A percentile compares a stretch with the other conserved stretches of the same genome.
phyloP scores from a whole-genome alignment of 805 yeast genomes.

The Teunomyces gatunensis region DNA sequence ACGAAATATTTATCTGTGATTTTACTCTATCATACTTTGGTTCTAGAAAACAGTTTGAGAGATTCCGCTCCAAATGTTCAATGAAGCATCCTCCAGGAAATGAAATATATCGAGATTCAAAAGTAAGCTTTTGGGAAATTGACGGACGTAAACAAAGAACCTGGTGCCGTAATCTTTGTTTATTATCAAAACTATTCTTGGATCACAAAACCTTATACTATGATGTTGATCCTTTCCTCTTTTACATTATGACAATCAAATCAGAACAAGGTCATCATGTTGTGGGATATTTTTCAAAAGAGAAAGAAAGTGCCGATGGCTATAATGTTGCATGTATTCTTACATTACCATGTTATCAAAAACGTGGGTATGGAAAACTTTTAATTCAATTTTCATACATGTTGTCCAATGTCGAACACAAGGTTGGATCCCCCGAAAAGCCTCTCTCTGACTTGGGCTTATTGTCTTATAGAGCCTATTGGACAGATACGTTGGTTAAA shows the following conservation, averaged over 20 bases:
- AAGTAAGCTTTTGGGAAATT: slow-evolving; percentile 92
- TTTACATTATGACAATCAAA: slow-evolving; percentile 90
- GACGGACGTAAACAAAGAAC: slow-evolving; percentile 96
- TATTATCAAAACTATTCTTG: slow-evolving; percentile 82
- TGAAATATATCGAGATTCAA: slow-evolving; percentile 90
- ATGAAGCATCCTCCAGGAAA: slow-evolving; percentile 97
- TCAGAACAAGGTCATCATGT: slow-evolving; percentile 92
- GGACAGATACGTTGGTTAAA: slow-evolving; percentile 88
- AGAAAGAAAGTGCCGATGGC: slow-evolving; percentile 91
- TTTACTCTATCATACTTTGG: slow-evolving; percentile 87
- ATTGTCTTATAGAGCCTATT: slow-evolving; percentile 88
- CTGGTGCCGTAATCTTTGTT: slow-evolving; percentile 95
- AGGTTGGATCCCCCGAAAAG: slow-evolving; percentile 95
- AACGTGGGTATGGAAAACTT: slow-evolving; percentile 90
- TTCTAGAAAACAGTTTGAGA: slow-evolving; percentile 83
- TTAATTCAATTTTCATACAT: slow-evolving; percentile 93
- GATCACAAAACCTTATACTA: slow-evolving; percentile 96
- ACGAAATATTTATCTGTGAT: slow-evolving; percentile 86
- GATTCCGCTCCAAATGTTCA: slow-evolving; percentile 85
- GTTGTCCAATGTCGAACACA: slow-evolving; percentile 81
- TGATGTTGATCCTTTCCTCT: slow-evolving; percentile 96
- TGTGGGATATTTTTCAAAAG: slow-evolving; percentile 96
- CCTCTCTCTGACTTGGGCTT: slow-evolving; percentile 95
- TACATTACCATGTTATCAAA: slow-evolving; percentile 93
- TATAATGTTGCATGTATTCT: slow-evolving; percentile 97